phyloP scores from a whole-genome alignment of 768 basidiomycete species.

The Sistotremastrum suecicum region DNA sequence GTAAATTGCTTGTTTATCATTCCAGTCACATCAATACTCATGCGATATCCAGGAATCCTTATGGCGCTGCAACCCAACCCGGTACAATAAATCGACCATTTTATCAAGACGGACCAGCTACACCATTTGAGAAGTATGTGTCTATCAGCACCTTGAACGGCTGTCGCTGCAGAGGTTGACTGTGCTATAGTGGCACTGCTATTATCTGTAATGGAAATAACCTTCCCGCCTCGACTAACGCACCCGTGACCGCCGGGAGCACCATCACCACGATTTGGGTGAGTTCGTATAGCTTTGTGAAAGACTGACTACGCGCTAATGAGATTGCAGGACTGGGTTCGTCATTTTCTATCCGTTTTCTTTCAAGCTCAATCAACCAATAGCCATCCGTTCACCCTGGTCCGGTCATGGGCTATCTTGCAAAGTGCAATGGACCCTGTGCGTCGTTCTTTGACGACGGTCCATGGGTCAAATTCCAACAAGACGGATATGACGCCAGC shows the following conservation, averaged over 20 bases:
- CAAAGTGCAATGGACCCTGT: not conserved
- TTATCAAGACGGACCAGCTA: not conserved
- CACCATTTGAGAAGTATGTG: not conserved
- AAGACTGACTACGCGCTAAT: no score
- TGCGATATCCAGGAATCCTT: not conserved
- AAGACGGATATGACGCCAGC: conserved; percentile 1
- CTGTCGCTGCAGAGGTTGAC: not conserved
- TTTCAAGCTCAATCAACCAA: no score
- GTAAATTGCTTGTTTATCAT: not conserved
- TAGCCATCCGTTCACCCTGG: no score
- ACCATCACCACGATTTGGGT: not conserved
- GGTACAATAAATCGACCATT: not conserved
- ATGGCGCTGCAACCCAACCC: not conserved
- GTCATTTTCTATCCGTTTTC: no score
- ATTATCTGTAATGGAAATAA: not conserved
- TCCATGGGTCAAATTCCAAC: not conserved
- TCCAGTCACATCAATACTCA: not conserved
- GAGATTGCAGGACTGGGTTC: no score
- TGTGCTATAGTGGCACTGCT: not conserved
- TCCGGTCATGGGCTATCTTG: not conserved
- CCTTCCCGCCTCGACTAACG: not conserved
- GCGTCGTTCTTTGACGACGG: not conserved
- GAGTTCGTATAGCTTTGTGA: not conserved
- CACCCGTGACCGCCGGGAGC: not conserved
- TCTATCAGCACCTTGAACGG: not conserved